These are phyloP conservation scores for Brasenia schreberi DNA, from an alignment of 164 flowering plant genomes.

Conservation along the genomic window DNA sequence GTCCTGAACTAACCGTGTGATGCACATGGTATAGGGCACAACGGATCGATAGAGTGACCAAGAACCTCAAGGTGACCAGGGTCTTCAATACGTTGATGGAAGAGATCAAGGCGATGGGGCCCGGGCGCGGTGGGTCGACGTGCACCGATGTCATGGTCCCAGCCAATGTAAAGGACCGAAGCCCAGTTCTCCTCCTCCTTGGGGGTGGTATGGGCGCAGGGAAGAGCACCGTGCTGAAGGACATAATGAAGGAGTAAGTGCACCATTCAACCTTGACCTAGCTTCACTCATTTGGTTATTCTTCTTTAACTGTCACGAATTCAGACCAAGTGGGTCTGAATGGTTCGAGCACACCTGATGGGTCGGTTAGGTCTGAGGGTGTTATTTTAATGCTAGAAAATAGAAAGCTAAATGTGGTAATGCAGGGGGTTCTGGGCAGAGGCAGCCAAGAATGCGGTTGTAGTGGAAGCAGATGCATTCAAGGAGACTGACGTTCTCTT, in stretches of 20 bases:
- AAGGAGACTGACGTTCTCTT: slow-evolving; percentile 88
- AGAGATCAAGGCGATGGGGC: slow-evolving; percentile 71
- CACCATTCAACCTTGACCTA: background rate
- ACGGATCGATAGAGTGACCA: slow-evolving; percentile 68
- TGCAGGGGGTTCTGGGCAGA: slow-evolving; percentile 77
- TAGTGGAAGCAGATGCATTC: slow-evolving; percentile 95
- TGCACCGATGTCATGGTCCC: slow-evolving; percentile 74
- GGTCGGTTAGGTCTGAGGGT: too few species aligned
- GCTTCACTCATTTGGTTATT: too few species aligned
- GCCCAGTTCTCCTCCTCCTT: slow-evolving; percentile 87
- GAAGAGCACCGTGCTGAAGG: slow-evolving; percentile 94
- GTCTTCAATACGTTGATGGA: slow-evolving; percentile 71
- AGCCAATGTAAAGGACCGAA: slow-evolving; percentile 51
- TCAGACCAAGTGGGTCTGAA: too few species aligned
- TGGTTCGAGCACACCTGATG: too few species aligned
- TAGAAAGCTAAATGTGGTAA: too few species aligned
- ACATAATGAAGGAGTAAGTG: slow-evolving; percentile 60
- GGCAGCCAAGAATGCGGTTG: slow-evolving; percentile 61
- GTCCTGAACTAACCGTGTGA: background rate
- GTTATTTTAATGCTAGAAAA: too few species aligned
- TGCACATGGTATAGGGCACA: slow-evolving; percentile 32
- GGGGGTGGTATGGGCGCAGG: slow-evolving; percentile 99
- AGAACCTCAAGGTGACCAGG: slow-evolving; percentile 59
- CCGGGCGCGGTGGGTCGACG: background rate
- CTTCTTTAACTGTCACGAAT: too few species aligned